Evolutionary conservation across 1,284 basidiomycete species (phyloP).

Genomic region (Fomitiporia mediterranea): DNA sequence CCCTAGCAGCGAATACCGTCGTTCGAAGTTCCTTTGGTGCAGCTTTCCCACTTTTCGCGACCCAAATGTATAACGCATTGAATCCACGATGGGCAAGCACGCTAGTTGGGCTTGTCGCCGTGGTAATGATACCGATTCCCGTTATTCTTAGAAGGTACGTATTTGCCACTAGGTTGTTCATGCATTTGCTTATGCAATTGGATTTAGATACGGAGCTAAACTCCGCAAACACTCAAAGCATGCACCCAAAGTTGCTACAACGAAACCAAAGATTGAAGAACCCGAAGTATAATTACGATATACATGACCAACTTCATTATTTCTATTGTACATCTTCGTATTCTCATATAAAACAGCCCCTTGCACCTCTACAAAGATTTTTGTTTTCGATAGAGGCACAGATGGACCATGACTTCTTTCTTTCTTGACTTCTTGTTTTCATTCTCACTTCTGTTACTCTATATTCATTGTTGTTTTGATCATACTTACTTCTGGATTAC

Average conservation of each 20-base stretch:
- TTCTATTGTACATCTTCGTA: too few species aligned
- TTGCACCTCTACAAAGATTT: too few species aligned
- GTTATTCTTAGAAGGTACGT: conserved; percentile 42
- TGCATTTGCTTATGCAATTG: neutral
- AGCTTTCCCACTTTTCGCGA: conserved; percentile 53
- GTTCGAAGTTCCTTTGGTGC: conserved; percentile 53
- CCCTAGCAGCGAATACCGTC: conserved; percentile 52
- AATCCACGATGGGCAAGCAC: conserved; percentile 54
- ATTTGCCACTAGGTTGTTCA: neutral
- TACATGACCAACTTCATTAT: too few species aligned
- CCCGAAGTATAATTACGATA: conserved; percentile 7
- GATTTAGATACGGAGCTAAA: conserved; percentile 15
- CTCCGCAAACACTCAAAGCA: conserved; percentile 18
- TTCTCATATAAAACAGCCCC: too few species aligned
- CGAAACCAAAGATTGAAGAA: conserved; percentile 7
- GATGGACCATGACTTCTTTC: neutral
- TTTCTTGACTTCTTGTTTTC: neutral
- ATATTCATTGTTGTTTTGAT: too few species aligned
- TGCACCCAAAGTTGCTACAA: conserved; percentile 9
- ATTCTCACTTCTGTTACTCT: neutral
- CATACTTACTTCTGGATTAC: too few species aligned
- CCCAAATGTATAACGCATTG: conserved; percentile 48
- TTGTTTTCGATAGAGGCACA: too few species aligned
- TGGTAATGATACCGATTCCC: conserved; percentile 50
- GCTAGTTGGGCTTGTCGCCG: conserved; percentile 46